Conservation (phyloP, 139 green algal species). For the Axilococcus clingmanii region DNA sequence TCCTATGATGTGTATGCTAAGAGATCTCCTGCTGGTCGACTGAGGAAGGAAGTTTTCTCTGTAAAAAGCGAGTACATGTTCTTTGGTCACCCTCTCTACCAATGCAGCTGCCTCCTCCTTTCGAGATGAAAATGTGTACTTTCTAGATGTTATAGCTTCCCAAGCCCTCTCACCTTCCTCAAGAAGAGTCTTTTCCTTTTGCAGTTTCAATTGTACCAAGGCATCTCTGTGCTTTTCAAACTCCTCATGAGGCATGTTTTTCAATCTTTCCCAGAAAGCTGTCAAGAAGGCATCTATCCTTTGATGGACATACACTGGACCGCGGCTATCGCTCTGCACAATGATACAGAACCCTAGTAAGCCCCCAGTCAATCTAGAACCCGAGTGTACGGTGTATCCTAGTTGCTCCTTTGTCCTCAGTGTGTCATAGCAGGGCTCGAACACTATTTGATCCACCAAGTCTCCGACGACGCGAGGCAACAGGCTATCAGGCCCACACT, state of each 20-base stretch:
- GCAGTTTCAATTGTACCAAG: conserved; percentile 62
- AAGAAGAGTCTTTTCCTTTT: conserved; percentile 45
- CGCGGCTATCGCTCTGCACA: conserved; percentile 38
- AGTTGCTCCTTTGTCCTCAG: conserved; percentile 91
- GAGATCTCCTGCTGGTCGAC: conserved; percentile 13
- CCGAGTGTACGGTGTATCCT: conserved; percentile 77
- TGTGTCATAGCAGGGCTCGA: conserved; percentile 71
- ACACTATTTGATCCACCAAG: conserved; percentile 61
- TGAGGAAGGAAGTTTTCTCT: conserved; percentile 12
- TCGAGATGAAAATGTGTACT: conserved; percentile 51
- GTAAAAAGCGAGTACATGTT: conserved; percentile 29
- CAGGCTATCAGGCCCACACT: conserved; percentile 1
- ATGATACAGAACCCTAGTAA: conserved; percentile 74
- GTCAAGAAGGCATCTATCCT: conserved; percentile 76
- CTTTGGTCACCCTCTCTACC: conserved; percentile 12
- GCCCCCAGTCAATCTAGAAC: conserved; percentile 65
- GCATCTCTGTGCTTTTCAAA: conserved; percentile 61
- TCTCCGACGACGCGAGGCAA: conserved; percentile 44
- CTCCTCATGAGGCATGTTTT: conserved; percentile 44
- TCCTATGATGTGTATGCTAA: conserved; percentile 40
- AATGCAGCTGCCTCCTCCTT: conserved; percentile 46
- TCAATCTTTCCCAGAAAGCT: conserved; percentile 25
- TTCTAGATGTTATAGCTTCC: conserved; percentile 58
- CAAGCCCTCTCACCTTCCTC: conserved; percentile 75
- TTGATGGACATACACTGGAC: conserved; percentile 41